phyloP scores from a whole-genome alignment of 2,329 filamentous ascomycete species.

The Clarireedia paspali region DNA sequence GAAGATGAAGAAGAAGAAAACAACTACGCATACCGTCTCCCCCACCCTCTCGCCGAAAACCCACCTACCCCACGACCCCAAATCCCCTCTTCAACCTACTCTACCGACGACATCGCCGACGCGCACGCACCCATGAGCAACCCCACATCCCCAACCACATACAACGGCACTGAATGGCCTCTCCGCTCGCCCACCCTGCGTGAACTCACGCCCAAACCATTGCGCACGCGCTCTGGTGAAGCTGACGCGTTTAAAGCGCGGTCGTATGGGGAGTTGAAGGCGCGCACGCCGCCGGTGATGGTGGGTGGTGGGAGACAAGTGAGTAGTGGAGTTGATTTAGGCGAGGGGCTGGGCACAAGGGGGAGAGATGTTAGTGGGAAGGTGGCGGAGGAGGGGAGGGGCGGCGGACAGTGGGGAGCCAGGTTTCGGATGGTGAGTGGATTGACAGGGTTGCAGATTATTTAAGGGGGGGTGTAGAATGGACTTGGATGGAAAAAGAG shows the following conservation, averaged over 20 bases:
- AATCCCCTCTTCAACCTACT: constrained; percentile 32
- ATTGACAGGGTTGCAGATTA: constrained; percentile 18
- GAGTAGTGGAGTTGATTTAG: constrained; percentile 51
- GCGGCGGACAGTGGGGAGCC: constrained; percentile 23
- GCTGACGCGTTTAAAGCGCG: constrained; percentile 40
- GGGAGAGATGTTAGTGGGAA: constrained; percentile 63
- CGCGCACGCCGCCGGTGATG: constrained; percentile 46
- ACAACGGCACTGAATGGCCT: constrained; percentile 28
- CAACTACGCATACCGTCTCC: constrained; percentile 22
- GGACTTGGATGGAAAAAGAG: no score
- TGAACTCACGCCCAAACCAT: constrained; percentile 17
- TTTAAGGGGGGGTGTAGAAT: not conserved
- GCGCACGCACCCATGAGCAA: not conserved
- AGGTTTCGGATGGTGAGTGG: constrained; percentile 34
- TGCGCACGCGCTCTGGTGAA: not conserved
- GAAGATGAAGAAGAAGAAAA: not conserved
- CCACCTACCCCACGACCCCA: constrained; percentile 33
- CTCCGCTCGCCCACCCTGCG: constrained; percentile 4
- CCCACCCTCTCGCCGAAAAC: constrained; percentile 48
- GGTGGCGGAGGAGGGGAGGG: constrained; percentile 59
- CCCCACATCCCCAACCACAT: constrained; percentile 34
- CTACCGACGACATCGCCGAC: constrained; percentile 8
- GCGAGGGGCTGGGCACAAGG: constrained; percentile 21
- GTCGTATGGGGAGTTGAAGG: constrained; percentile 51
- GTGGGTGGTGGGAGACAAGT: constrained; percentile 43